Evolutionary conservation across 2,329 filamentous ascomycete genomes (phyloP), one percentile per base, ranked within the genome.

Genomic region (Fusarium sp.): DNA sequence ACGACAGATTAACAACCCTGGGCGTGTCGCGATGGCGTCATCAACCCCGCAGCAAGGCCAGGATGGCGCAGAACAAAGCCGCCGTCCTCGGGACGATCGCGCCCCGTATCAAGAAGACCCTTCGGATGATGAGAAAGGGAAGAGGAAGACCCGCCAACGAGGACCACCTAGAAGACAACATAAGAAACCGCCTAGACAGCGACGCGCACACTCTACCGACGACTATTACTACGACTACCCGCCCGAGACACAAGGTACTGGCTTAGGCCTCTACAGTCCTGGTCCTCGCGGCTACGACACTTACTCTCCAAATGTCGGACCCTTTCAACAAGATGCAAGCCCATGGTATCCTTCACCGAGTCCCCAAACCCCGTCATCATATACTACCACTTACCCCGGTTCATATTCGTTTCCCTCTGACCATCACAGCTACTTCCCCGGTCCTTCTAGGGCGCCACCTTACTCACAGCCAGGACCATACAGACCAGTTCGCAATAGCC

Each of bases 11-110:
- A 28, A 14, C 30, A 13, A 14, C 30, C 16, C 25, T 5, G 19
- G 53, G 12, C 43, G 16, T 11, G 5, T 49, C n/a, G 19, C 14
- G 16, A 64, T 64, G 60, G 58, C 37, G 51, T 64, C 61, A 14
- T 58, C 37, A 50, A 45, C 44, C 51, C 61, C 44, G 39, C 61
- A 62, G 37, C 34, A 30, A 21, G 49, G 49, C 25, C 19, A 25
- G 10, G 59, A 57, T 49, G 60, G 43, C 50, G 45, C 37, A 50
- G 43, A 39, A 16, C 49, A 41, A 28, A 21, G 30, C 41, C 51
- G 49, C 31, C 61, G 16, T 6, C 19, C 12, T 3, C 39, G 19
- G n/a, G 45, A 45, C 13, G 23, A 14, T 21, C 44, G 49, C 18
- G 49, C 18, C 18, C 49, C 49, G 14, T 52, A 52, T 13, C 13